phyloP scores from a whole-genome alignment of 192 early-diverging fungal species.

The Radiomyces spectabilis region DNA sequence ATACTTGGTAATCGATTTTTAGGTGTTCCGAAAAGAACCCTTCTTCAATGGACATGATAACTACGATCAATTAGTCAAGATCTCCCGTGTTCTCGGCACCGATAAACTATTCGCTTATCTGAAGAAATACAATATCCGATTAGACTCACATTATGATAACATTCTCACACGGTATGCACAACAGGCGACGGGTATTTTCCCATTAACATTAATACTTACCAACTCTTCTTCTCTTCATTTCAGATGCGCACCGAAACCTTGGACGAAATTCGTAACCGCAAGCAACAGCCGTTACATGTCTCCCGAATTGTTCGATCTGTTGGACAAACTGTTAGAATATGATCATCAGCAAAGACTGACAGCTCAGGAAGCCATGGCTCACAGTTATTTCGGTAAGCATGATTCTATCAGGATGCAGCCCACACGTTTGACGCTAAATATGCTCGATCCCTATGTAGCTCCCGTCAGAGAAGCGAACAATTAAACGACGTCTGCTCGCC shows the following conservation, averaged over 20 bases:
- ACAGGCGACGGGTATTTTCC: background rate
- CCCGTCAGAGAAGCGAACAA: too few relatives aligned
- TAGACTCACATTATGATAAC: constrained; percentile 84
- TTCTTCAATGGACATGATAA: constrained; percentile 99
- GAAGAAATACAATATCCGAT: constrained; percentile 90
- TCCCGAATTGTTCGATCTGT: constrained; percentile 79
- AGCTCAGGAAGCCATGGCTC: constrained; percentile 79
- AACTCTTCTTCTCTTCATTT: background rate
- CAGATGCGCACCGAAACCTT: constrained; percentile 68
- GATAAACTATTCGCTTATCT: constrained; percentile 88
- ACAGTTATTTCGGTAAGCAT: constrained; percentile 83
- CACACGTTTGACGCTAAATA: too few relatives aligned
- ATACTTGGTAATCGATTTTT: background rate
- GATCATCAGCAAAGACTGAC: constrained; percentile 88
- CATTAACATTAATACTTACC: background rate
- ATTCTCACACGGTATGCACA: constrained; percentile 66
- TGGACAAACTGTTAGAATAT: constrained; percentile 84
- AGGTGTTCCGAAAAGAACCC: constrained; percentile 98
- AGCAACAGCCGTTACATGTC: constrained; percentile 80
- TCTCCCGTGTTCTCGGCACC: constrained; percentile 94
- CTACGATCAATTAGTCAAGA: constrained; percentile 98
- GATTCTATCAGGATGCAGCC: too few relatives aligned
- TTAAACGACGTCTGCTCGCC: too few relatives aligned
- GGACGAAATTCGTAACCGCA: constrained; percentile 73
- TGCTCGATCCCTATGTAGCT: too few relatives aligned